Evolutionary conservation across 306 rosid species (phyloP).

Genomic region (Datisca glomerata): DNA sequence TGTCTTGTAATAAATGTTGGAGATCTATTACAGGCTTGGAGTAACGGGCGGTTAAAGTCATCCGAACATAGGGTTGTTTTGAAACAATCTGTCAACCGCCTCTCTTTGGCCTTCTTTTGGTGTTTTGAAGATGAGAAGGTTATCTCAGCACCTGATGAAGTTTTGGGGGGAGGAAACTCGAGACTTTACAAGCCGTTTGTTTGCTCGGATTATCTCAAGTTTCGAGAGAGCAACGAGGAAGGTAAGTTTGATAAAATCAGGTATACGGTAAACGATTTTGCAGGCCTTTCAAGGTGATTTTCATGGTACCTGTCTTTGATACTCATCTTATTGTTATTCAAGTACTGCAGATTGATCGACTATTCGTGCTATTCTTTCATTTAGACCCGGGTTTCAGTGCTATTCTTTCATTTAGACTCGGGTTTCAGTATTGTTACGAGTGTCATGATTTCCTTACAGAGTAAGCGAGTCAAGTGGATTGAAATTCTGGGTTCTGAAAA

Average conservation of each 20-base stretch:
- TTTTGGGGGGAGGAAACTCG: constrained; percentile 41
- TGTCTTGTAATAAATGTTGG: constrained; percentile 58
- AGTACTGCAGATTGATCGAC: too few relatives aligned
- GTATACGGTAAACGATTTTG: constrained; percentile 57
- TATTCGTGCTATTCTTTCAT: too few relatives aligned
- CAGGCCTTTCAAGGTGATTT: too few relatives aligned
- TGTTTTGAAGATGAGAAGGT: constrained; percentile 52
- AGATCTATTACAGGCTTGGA: constrained; percentile 71
- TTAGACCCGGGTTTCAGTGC: too few relatives aligned
- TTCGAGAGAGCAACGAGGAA: constrained; percentile 45
- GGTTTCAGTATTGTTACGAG: too few relatives aligned
- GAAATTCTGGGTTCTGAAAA: too few relatives aligned
- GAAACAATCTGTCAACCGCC: constrained; percentile 33
- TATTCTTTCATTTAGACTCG: too few relatives aligned
- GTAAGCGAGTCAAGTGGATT: too few relatives aligned
- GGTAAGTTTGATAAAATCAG: constrained; percentile 68
- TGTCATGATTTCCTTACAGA: too few relatives aligned
- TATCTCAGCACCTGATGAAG: constrained; percentile 43
- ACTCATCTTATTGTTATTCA: too few relatives aligned
- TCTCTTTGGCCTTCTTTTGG: constrained; percentile 69
- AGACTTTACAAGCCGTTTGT: constrained; percentile 42
- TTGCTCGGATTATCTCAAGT: constrained; percentile 46
- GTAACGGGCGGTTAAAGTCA: constrained; percentile 51
- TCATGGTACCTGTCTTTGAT: too few relatives aligned
- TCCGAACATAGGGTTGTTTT: constrained; percentile 64